Evolutionary conservation across 345 rosid species (phyloP).

Genomic region (Odontarrhena argentea): DNA sequence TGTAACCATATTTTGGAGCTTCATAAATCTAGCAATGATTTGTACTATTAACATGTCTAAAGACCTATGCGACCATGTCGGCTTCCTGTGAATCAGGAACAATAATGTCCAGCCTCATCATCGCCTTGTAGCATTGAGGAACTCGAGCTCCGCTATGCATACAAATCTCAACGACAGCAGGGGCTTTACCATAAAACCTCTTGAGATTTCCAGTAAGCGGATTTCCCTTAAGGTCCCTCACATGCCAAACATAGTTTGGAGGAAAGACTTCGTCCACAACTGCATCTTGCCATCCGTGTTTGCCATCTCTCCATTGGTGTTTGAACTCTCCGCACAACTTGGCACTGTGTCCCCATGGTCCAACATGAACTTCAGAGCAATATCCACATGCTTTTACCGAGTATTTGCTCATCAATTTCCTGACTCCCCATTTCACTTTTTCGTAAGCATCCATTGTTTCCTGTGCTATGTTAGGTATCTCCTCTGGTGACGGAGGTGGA

Average conservation of each 20-base stretch:
- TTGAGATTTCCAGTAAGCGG: conserved; percentile 59
- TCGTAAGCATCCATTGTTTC: conserved; percentile 79
- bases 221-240: conserved; percentile 63
- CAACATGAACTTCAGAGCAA: conserved; percentile 88
- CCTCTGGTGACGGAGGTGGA: conserved; percentile 55
- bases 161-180: conserved; percentile 82
- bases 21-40: conserved; percentile 6
- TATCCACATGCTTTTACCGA: conserved; percentile 93
- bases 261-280: conserved; percentile 73
- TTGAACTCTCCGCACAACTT: conserved; percentile 90
- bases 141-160: conserved; percentile 71
- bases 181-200: conserved; percentile 86
- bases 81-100: conserved; percentile 77
- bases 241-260: conserved; percentile 80
- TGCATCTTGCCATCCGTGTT: conserved; percentile 97
- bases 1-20: conserved; percentile 15
- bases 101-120: conserved; percentile 96
- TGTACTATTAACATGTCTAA: conserved; percentile 24
- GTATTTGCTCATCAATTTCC: conserved; percentile 66
- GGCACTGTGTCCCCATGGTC: conserved; percentile 93
- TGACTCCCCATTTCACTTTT: conserved; percentile 62
- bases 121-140: conserved; percentile 66
- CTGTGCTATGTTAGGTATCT: conserved; percentile 68
- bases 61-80: conserved; percentile 56
- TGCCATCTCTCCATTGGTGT: conserved; percentile 98